These are phyloP conservation scores for Cercophora samala DNA, from an alignment of 495 filamentous ascomycete genomes.

Conservation along the genomic window DNA sequence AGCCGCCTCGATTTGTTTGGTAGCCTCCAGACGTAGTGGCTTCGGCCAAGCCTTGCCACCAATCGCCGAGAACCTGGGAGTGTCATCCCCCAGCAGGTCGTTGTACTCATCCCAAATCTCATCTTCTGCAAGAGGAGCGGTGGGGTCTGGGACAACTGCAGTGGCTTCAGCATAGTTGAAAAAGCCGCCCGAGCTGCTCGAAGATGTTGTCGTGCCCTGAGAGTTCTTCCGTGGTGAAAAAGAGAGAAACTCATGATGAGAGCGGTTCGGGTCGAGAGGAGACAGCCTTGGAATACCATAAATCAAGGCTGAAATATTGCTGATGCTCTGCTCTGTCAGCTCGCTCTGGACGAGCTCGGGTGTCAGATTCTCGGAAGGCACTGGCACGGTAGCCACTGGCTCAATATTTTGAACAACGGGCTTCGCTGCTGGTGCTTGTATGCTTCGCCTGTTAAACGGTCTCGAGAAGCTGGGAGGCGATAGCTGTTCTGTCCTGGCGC, in stretches of 20 bases:
- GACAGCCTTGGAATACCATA: slow-evolving; percentile 21
- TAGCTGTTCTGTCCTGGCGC: slow-evolving; percentile 64
- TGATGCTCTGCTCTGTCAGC: slow-evolving; percentile 19
- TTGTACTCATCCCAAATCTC: slow-evolving; percentile 96
- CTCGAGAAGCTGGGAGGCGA: slow-evolving; percentile 82
- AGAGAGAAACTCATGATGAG: slow-evolving; percentile 57
- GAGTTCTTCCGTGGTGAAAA: slow-evolving; percentile 73
- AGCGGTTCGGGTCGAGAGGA: slow-evolving; percentile 19
- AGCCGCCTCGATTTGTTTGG: slow-evolving; percentile 32
- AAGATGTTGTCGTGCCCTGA: slow-evolving; percentile 57
- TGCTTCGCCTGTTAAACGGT: slow-evolving; percentile 48
- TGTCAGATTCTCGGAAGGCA: slow-evolving; percentile 40
- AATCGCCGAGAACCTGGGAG: slow-evolving; percentile 47
- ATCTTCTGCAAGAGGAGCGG: slow-evolving; percentile 65
- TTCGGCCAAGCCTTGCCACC: slow-evolving; percentile 46
- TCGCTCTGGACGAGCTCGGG: slow-evolving; percentile 35
- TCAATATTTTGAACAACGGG: slow-evolving; percentile 32
- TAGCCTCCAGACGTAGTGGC: slow-evolving; percentile 45
- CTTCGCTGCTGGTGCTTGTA: slow-evolving; percentile 22
- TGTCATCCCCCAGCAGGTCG: slow-evolving; percentile 71
- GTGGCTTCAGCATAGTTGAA: slow-evolving; percentile 52
- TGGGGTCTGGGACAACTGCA: slow-evolving; percentile 58
- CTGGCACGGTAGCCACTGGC: slow-evolving; percentile 49
- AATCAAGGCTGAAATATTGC: slow-evolving; percentile 26
- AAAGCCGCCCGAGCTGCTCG: slow-evolving; percentile 61